Evolutionary conservation across 768 basidiomycete species (phyloP).

Genomic region (Mycena metata): DNA sequence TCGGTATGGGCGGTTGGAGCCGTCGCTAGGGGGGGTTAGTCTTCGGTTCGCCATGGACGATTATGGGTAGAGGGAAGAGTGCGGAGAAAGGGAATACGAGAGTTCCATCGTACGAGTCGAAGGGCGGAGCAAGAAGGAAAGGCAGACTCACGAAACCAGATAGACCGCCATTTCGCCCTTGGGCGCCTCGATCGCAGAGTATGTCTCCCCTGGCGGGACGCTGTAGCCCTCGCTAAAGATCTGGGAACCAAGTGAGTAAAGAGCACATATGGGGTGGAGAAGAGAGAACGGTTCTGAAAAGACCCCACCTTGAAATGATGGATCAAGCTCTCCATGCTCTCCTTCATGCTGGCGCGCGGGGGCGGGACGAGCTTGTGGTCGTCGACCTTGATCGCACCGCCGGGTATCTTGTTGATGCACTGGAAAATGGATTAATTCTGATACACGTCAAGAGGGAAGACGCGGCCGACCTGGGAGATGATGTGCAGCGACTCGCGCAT

Average conservation of each 20-base stretch:
- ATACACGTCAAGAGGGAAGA: neutral
- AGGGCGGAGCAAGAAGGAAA: neutral
- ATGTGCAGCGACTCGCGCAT: constrained; percentile 96
- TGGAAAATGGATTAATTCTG: neutral
- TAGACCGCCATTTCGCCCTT: constrained; percentile 99
- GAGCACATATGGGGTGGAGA: neutral
- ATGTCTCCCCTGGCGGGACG: constrained; percentile 96
- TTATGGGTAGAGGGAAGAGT: neutral
- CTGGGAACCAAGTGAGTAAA: constrained; percentile 51
- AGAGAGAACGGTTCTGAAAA: neutral
- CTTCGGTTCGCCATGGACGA: too few species aligned
- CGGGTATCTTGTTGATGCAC: constrained; percentile 97
- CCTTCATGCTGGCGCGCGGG: constrained; percentile 98
- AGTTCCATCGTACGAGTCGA: neutral
- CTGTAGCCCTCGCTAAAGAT: constrained; percentile 97
- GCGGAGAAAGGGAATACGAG: neutral
- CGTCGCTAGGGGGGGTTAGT: constrained; percentile 70
- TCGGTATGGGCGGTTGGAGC: constrained; percentile 94
- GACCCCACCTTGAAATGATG: constrained; percentile 92
- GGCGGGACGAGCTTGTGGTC: constrained; percentile 98
- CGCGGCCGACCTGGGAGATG: constrained; percentile 65
- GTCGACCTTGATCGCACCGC: constrained; percentile 93
- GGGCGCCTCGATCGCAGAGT: constrained; percentile 97
- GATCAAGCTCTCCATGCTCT: constrained; percentile 97
- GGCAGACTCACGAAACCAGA: constrained; percentile 84